Percentiles rank a stretch among this genome's conserved stretches.
phyloP scores from a whole-genome alignment of 1,139 yeast genomes.

The Candida smagusa region DNA sequence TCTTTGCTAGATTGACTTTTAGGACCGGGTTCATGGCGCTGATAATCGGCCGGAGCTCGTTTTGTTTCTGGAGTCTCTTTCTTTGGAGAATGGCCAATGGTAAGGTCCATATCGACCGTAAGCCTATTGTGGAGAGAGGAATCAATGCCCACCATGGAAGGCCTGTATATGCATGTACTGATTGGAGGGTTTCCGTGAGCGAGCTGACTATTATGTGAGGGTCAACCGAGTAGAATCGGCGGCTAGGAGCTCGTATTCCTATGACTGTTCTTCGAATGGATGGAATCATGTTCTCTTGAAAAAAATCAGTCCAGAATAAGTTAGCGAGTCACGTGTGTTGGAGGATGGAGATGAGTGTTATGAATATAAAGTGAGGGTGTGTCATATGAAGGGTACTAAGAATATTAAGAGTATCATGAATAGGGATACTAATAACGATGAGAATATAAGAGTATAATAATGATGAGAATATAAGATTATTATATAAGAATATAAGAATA shows the following conservation, averaged over 20 bases:
- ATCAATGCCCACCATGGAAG: conserved; percentile 83
- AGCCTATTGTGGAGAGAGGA: conserved; percentile 66
- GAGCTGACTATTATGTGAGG: conserved; percentile 24
- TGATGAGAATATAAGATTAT: too few species aligned
- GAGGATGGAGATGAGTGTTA: too few species aligned
- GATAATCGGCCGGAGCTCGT: conserved; percentile 62
- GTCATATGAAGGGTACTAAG: too few species aligned
- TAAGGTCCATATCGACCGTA: conserved; percentile 65
- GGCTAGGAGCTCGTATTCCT: conserved; percentile 1
- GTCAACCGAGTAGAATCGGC: conserved; percentile 12
- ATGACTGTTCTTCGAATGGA: neutral
- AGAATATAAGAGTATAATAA: too few species aligned
- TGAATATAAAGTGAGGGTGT: too few species aligned
- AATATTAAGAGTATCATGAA: too few species aligned
- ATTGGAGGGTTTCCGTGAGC: conserved; percentile 43
- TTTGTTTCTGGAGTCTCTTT: conserved; percentile 65
- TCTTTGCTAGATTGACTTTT: conserved; percentile 65
- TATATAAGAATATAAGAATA: too few species aligned
- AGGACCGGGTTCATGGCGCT: conserved; percentile 75
- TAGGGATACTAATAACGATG: too few species aligned
- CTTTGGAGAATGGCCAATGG: conserved; percentile 79
- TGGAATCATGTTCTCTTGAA: neutral
- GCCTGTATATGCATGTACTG: conserved; percentile 53
- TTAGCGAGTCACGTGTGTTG: too few species aligned
- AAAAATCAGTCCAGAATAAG: too few species aligned